A percentile compares a stretch with the other conserved stretches of the same genome.
phyloP scores from a whole-genome alignment of 495 filamentous ascomycete genomes.

The Corynascus novoguineensis region DNA sequence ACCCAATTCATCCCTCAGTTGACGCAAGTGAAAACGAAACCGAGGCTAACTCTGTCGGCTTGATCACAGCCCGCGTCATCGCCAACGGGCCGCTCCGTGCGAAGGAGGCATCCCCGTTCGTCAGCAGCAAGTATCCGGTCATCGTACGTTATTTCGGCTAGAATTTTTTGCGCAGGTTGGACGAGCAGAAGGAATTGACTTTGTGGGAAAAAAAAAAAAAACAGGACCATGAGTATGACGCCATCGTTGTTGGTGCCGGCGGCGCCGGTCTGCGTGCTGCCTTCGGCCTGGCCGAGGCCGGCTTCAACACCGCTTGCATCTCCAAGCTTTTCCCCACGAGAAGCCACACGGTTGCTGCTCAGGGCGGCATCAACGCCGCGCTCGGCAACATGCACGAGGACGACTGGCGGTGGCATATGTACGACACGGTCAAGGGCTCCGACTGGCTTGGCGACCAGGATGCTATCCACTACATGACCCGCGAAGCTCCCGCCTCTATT shows the following conservation, averaged over 20 bases:
- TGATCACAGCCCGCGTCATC: slow-evolving; percentile 58
- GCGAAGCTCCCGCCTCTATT: slow-evolving; percentile 85
- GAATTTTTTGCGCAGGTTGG: background rate
- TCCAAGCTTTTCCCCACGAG: slow-evolving; percentile 96
- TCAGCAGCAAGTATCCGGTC: slow-evolving; percentile 83
- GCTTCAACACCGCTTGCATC: slow-evolving; percentile 97
- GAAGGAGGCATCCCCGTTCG: slow-evolving; percentile 79
- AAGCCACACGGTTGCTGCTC: slow-evolving; percentile 92
- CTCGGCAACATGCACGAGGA: slow-evolving; percentile 85
- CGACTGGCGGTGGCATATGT: slow-evolving; percentile 99
- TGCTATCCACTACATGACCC: slow-evolving; percentile 98
- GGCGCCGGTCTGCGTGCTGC: slow-evolving; percentile 91
- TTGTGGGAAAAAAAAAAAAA: slow-evolving; percentile 32
- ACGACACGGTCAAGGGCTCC: slow-evolving; percentile 97
- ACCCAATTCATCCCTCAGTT: background rate
- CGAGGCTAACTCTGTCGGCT: slow-evolving; percentile 10
- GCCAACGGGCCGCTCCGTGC: slow-evolving; percentile 78
- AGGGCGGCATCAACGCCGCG: slow-evolving; percentile 92
- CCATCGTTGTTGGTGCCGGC: slow-evolving; percentile 90
- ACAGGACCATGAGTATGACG: slow-evolving; percentile 61
- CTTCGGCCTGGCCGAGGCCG: slow-evolving; percentile 93
- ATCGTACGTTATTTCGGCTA: slow-evolving; percentile 58
- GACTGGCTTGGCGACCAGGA: slow-evolving; percentile 99
- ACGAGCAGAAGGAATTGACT: slow-evolving; percentile 25
- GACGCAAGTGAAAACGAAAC: background rate